Evolutionary conservation across 2,329 filamentous ascomycete genomes (phyloP).

Genomic region (Hypoxylon sp.): DNA sequence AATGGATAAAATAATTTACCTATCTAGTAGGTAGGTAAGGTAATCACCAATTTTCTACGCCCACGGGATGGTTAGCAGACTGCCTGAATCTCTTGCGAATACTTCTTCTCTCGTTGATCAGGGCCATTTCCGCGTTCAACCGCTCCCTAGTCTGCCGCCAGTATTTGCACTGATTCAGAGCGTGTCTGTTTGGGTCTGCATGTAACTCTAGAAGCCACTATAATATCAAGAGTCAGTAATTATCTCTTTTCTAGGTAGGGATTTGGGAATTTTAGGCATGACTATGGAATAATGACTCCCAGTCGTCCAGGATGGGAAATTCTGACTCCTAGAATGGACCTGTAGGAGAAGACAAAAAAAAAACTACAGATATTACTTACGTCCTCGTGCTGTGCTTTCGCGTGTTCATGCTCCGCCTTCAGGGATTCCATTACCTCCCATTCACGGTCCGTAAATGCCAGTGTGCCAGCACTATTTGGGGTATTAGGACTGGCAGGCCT

Average conservation of each 20-base stretch:
- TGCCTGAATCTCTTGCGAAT: constrained; percentile 32
- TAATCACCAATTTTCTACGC: constrained; percentile 25
- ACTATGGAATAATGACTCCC: too few species aligned
- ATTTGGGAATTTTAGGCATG: too few species aligned
- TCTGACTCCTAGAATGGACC: too few species aligned
- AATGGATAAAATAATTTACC: background rate
- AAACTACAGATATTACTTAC: too few species aligned
- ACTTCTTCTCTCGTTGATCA: constrained; percentile 10
- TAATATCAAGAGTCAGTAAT: too few species aligned
- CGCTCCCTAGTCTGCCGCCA: constrained; percentile 19
- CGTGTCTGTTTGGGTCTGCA: constrained; percentile 8
- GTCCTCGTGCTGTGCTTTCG: constrained; percentile 21
- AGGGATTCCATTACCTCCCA: constrained; percentile 7
- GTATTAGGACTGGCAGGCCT: background rate
- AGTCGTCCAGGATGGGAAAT: too few species aligned
- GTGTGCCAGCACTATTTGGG: background rate
- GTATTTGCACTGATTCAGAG: constrained; percentile 10
- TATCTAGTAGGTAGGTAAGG: background rate
- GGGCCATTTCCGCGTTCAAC: constrained; percentile 24
- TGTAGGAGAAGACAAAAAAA: too few species aligned
- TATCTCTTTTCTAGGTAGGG: too few species aligned
- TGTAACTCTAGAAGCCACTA: constrained; percentile 15
- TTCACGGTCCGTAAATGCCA: constrained; percentile 35
- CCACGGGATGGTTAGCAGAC: constrained; percentile 22
- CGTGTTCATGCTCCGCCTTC: constrained; percentile 2